phyloP scores from a whole-genome alignment of 805 yeast genomes.

The Starmera amethionina region DNA sequence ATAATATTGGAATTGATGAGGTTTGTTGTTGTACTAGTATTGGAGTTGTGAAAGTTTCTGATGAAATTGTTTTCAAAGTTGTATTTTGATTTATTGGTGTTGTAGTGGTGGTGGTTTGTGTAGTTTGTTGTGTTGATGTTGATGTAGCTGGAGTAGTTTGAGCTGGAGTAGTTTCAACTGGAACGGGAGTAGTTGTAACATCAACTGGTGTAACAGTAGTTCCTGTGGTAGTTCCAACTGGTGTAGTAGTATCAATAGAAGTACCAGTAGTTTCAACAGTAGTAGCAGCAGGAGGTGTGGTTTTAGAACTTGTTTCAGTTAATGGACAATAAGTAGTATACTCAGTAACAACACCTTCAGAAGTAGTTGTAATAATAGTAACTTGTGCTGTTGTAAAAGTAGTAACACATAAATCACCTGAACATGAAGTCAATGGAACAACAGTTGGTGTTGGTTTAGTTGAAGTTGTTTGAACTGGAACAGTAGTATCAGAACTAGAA shows the following conservation, averaged over 20 bases:
- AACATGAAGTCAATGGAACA: constrained; percentile 4
- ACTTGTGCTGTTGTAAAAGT: constrained; percentile 15
- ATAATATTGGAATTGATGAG: not conserved
- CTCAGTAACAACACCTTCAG: constrained; percentile 17
- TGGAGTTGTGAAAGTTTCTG: not conserved
- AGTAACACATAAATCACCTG: constrained; percentile 17
- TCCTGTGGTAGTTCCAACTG: constrained; percentile 9
- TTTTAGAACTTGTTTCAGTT: constrained; percentile 4
- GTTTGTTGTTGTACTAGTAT: not conserved
- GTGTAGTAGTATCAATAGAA: constrained; percentile 16
- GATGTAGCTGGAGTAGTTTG: not conserved
- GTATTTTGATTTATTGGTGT: constrained; percentile 7
- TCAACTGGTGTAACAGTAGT: not conserved
- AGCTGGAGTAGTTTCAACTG: not conserved
- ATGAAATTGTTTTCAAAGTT: constrained; percentile 5
- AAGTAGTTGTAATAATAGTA: constrained; percentile 15
- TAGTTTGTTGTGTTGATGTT: not conserved
- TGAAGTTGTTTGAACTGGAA: not conserved
- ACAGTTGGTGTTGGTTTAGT: not conserved
- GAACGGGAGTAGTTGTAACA: not conserved
- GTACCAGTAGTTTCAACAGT: not conserved
- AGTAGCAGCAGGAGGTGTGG: constrained; percentile 6
- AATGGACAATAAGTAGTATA: constrained; percentile 30
- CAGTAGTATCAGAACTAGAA: constrained; percentile 6
- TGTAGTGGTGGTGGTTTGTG: constrained; percentile 1